Conservation (phyloP, 495 filamentous ascomycete genomes). For the Neurospora sp. region DNA sequence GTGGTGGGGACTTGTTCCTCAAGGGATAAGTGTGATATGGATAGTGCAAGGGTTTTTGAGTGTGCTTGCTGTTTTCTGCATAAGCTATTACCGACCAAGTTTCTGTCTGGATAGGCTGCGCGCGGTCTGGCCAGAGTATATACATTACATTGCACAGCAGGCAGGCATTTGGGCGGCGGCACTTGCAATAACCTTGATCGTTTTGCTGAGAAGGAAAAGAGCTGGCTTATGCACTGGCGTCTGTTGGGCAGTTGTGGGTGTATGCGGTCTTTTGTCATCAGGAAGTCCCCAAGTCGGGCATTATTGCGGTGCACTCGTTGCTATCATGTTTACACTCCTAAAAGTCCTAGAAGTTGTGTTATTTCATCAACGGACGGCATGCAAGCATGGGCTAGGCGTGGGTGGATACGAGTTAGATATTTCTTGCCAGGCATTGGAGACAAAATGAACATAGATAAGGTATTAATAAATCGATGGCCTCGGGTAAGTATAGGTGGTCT, state of each 20-base stretch:
- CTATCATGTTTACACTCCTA: not conserved
- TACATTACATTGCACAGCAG: not conserved
- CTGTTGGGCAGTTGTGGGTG: not conserved
- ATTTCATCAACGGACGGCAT: not conserved
- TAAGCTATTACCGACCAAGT: not conserved
- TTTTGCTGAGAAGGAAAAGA: not conserved
- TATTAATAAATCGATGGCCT: not conserved
- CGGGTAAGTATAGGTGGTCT: not conserved
- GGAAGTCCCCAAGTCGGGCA: not conserved
- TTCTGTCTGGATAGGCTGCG: not conserved
- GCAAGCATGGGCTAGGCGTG: not conserved
- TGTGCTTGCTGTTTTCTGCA: not conserved
- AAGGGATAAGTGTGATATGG: constrained; percentile 27
- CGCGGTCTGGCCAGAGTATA: not conserved
- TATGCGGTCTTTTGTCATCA: not conserved
- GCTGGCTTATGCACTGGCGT: not conserved
- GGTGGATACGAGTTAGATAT: not conserved
- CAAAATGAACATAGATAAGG: not conserved
- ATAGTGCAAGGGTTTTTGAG: not conserved
- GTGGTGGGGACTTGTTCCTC: constrained; percentile 45
- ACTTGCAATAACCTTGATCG: not conserved
- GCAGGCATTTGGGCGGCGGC: not conserved
- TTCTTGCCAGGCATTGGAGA: not conserved
- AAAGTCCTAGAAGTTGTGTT: not conserved
- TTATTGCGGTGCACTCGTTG: not conserved